Evolutionary conservation across 805 yeast genomes (phyloP), one percentile per base, ranked within the genome.

Genomic region (Candida jianshihensis): DNA sequence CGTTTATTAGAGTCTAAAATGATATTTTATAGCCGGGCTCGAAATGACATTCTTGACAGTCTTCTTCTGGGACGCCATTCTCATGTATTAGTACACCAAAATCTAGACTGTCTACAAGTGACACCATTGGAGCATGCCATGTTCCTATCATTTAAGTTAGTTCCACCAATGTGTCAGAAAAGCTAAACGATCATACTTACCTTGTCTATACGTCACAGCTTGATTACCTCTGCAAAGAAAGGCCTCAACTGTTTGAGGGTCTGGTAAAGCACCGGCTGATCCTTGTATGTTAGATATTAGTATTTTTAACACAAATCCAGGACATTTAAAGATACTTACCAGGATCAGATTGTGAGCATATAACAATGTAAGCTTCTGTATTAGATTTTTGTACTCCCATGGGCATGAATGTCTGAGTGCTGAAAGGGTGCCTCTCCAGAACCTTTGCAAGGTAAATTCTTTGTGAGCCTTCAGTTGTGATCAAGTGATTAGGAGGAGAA

Each of bases 41-140:
- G 46, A 81, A 75, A 45, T 75, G 70, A 37, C 81, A 76, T 56
- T 89, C 97, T 54, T 83, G 81, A 49, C 92, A 81, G 50, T 88
- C 95, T 46, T 83, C 94, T 2, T 73, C 73, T 1, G 78, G 66
- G 6, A 83, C 78, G 1, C 86, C 90, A 45, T 84, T 85, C 49
- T 89, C 97, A 53, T 82, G 82, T 22, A 86, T 80, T 36, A 88
- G 62, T n/a, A 90, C 97, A 3, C 86, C 89, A 61, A 89, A 90
- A 52, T 90, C 96, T 12, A 80, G 61, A 5, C 64, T 62, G 19
- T 72, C 75, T 24, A 78, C 81, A 9, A 87, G 57, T 2, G 86
- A 90, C 17, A 90, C 81, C 97, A 89, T 89, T 4, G 97, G 97
- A 0, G 97, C 95, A 56, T 89, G 97, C 97, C 97, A 89, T 5